Evolutionary conservation across 148 eudicot species (phyloP), one percentile per base, ranked within the genome.

Genomic region (Cornus controversa): DNA sequence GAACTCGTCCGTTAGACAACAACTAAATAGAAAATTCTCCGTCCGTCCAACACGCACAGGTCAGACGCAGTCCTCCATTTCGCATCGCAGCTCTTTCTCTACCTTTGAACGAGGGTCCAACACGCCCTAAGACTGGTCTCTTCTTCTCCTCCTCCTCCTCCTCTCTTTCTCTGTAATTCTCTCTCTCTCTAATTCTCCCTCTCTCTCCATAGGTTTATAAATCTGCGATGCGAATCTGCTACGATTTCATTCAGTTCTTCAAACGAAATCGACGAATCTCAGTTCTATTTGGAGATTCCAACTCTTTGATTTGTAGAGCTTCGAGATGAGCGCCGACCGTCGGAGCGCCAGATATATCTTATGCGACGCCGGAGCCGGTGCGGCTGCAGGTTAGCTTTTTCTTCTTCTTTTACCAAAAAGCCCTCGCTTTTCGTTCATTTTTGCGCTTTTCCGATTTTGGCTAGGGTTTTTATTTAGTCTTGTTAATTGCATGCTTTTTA

Each of bases 301-400:
- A 36, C n/a, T 23, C 57, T 25, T 74, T 50, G 7, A 74, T 37
- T 22, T 5, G 6, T 64, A 64, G 25, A 26, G 69, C 29, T 65
- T 71, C 64, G 10, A 70, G 16, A 87, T 85, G 88, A 67, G 80
- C 45, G 79, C 64, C 77, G 86, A 84, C 29, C 75, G 81, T 64
- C 83, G 87, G n/a, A 73, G 81, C 57, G 68, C 70, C 65, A 85
- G 81, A 70, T 86, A 90, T n/a, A 72, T 82, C 45, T 20, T 90
- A 10, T 87, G 78, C 79, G 87, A 91, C 66, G 92, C 93, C 72
- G 92, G 83, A 57, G 89, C 98, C 26, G 98, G 98, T 64, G 94
- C 98, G 22, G 84, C 94, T 72, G 91, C 97, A 75, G 97, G 97
- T 83, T 3, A 45, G 28, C 22, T 31, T 28, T 73, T 34, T 66